phyloP scores from a whole-genome alignment of 2,329 filamentous ascomycete genomes.

The Fusarium transvaalense region DNA sequence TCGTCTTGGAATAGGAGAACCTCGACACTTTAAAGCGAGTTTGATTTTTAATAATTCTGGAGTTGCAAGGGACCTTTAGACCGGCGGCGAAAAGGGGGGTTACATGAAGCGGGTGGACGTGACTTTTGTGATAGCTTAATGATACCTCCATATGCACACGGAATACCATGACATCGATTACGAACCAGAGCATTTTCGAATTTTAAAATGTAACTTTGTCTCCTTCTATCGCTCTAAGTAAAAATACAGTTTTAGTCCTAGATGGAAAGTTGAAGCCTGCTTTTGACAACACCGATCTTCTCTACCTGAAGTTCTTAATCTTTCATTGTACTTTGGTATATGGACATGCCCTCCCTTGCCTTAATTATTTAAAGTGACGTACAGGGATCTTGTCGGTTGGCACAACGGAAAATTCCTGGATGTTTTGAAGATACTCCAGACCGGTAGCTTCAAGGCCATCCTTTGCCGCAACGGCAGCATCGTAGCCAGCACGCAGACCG shows the following conservation, averaged over 20 bases:
- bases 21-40: conserved; percentile 9
- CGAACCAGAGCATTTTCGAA: background rate
- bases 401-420: conserved; percentile 45
- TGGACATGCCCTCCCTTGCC: background rate
- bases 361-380: conserved; percentile 30
- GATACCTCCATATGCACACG: conserved; percentile 50
- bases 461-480: conserved; percentile 45
- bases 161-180: conserved; percentile 31
- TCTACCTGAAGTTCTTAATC: background rate
- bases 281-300: conserved; percentile 6
- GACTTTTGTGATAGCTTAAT: conserved; percentile 48
- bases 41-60: conserved; percentile 33
- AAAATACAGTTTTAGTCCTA: conserved; percentile 29
- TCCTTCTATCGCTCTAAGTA: conserved; percentile 22
- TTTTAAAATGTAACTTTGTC: background rate
- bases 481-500: conserved; percentile 61
- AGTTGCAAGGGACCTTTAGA: conserved; percentile 29
- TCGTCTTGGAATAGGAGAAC: conserved; percentile 41
- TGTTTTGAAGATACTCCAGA: conserved; percentile 46
- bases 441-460: conserved; percentile 47
- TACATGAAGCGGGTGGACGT: conserved; percentile 41
- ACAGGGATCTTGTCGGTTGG: conserved; percentile 47
- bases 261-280: background rate
- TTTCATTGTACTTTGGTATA: background rate
- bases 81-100: conserved; percentile 39